Evolutionary conservation across 306 rosid species (phyloP).

Genomic region (Castanea crenata): DNA sequence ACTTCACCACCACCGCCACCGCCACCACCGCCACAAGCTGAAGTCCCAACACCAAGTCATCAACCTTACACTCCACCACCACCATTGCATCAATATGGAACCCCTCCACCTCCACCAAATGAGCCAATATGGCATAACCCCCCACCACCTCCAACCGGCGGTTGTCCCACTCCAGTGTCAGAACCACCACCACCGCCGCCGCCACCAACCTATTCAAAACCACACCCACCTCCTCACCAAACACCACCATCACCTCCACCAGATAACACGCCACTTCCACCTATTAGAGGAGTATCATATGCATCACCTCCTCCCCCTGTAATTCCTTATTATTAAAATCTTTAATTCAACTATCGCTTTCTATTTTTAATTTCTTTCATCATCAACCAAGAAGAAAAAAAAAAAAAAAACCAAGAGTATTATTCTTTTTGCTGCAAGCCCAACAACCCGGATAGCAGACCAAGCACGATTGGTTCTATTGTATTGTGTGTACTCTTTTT

Average conservation of each 20-base stretch:
- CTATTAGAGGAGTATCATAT: conserved; percentile 14
- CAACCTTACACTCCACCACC: background rate
- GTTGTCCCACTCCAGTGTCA: conserved; percentile 13
- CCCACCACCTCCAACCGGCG: conserved; percentile 12
- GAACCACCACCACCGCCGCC: conserved; percentile 7
- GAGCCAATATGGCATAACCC: background rate
- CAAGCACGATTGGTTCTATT: background rate
- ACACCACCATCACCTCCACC: conserved; percentile 15
- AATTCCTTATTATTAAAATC: conserved; percentile 5
- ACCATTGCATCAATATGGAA: background rate
- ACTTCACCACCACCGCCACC: background rate
- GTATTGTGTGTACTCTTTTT: background rate
- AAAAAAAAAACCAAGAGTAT: too few relatives aligned
- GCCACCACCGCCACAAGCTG: background rate
- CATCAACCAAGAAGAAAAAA: background rate
- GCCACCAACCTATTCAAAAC: background rate
- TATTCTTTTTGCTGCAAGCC: background rate
- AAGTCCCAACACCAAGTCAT: background rate
- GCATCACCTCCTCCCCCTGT: conserved; percentile 27
- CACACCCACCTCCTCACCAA: conserved; percentile 7
- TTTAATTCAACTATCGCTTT: background rate
- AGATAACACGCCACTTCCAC: conserved; percentile 27
- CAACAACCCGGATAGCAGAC: background rate
- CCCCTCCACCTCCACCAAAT: background rate
- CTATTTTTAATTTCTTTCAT: background rate